A percentile compares a stretch with the other conserved stretches of the same genome.
Conservation (phyloP, 73 alveolate genomes). For the Stentor coeruleus region DNA sequence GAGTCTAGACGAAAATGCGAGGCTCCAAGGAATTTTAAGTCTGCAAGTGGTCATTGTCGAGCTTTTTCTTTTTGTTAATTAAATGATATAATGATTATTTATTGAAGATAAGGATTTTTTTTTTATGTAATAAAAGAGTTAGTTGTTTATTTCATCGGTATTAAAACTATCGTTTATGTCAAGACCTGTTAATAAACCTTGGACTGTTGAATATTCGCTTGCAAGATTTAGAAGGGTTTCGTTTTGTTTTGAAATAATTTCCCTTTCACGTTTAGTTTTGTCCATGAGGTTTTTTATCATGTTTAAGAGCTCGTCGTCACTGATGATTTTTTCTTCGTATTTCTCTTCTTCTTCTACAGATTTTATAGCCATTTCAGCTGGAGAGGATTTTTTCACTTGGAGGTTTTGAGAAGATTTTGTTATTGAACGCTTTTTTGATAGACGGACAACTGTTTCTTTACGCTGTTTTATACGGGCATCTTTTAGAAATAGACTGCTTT, state of each 20-base stretch:
- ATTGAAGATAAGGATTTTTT: no score
- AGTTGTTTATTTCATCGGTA: neutral
- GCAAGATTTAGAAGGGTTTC: conserved; percentile 13
- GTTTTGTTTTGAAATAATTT: conserved; percentile 17
- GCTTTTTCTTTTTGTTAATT: no score
- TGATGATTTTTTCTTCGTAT: neutral
- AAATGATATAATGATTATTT: neutral
- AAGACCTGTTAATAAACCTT: neutral
- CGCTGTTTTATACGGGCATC: conserved; percentile 13
- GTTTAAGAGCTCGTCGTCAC: neutral
- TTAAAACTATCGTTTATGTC: neutral
- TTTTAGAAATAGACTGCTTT: conserved; percentile 5
- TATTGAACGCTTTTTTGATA: neutral
- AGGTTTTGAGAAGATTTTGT: neutral
- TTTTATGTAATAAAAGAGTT: neutral
- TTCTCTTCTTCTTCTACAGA: conserved; percentile 12
- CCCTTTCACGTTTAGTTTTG: neutral
- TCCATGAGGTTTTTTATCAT: neutral
- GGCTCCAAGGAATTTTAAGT: neutral
- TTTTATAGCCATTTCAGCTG: neutral
- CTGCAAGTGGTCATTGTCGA: neutral
- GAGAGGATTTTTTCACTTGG: neutral
- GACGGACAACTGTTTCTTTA: neutral
- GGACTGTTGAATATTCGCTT: neutral
- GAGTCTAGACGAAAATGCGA: neutral